Evolutionary conservation across 1,284 basidiomycete genomes (phyloP).

Genomic region (Heterobasidion parviporum): DNA sequence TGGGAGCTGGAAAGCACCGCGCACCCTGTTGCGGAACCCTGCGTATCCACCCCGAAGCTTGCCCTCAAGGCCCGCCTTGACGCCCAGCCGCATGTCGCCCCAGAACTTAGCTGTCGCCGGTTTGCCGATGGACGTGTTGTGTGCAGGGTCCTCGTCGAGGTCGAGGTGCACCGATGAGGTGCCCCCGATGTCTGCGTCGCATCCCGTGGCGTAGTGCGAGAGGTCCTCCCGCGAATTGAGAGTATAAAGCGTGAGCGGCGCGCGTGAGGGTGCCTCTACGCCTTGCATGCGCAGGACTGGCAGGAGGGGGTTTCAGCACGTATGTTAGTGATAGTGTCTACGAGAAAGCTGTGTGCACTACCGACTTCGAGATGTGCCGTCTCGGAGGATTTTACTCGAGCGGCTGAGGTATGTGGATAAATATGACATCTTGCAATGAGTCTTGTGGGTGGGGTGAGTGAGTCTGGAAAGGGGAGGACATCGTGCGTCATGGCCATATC

Average conservation of each 20-base stretch:
- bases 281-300: constrained; percentile 70
- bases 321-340: not conserved
- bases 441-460: no score
- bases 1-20: constrained; percentile 9
- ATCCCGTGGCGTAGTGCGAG: constrained; percentile 62
- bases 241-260: constrained; percentile 53
- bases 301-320: not conserved
- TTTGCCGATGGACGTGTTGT: constrained; percentile 29
- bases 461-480: no score
- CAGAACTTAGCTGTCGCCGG: constrained; percentile 54
- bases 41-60: constrained; percentile 73
- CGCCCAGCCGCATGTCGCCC: constrained; percentile 64
- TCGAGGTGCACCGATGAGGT: constrained; percentile 67
- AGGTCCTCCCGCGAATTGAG: constrained; percentile 55
- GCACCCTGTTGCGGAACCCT: constrained; percentile 75
- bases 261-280: constrained; percentile 46
- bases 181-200: constrained; percentile 82
- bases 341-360: not conserved
- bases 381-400: constrained; percentile 22
- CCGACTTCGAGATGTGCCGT: constrained; percentile 24
- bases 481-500: no score
- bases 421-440: constrained; percentile 16
- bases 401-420: constrained; percentile 27
- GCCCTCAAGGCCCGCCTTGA: constrained; percentile 52
- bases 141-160: constrained; percentile 37